Evolutionary conservation across 1,284 basidiomycete genomes (phyloP).

Genomic region (Bjerkandera adusta): DNA sequence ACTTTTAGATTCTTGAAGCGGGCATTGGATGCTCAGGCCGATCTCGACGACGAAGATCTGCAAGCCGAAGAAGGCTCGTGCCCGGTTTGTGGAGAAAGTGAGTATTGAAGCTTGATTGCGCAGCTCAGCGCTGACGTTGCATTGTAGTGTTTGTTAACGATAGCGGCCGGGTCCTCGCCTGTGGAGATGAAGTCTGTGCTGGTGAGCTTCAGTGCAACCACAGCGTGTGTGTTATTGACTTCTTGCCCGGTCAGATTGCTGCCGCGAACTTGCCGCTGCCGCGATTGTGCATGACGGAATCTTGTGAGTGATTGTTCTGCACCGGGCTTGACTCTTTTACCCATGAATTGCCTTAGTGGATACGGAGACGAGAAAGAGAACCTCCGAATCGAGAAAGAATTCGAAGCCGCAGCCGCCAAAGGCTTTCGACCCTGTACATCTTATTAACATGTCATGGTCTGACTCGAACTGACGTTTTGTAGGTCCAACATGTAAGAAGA

Average conservation of each 20-base stretch:
- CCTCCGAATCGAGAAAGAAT: conserved; percentile 48
- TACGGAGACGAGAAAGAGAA: conserved; percentile 55
- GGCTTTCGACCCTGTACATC: conserved; percentile 56
- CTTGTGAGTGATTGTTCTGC: conserved; percentile 42
- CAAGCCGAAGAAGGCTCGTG: conserved; percentile 38
- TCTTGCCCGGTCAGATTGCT: conserved; percentile 42
- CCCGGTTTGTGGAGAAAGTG: conserved; percentile 55
- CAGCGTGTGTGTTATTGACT: neutral
- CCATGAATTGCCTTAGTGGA: conserved; percentile 36
- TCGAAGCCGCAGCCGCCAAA: conserved; percentile 52
- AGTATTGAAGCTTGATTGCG: conserved; percentile 17
- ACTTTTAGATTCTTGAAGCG: conserved; percentile 40
- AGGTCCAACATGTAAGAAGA: conserved; percentile 61
- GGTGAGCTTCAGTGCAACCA: conserved; percentile 37
- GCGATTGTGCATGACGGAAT: conserved; percentile 52
- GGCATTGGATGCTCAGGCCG: conserved; percentile 39
- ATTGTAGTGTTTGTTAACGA: conserved; percentile 42
- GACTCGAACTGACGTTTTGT: neutral
- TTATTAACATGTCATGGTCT: neutral
- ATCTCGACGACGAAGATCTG: conserved; percentile 41
- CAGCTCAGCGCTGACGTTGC: neutral
- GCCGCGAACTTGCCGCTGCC: conserved; percentile 46
- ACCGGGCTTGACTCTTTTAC: too few species aligned
- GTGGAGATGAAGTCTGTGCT: conserved; percentile 61
- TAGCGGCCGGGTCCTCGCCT: conserved; percentile 50